Percentiles rank a stretch among this genome's conserved stretches.
These are phyloP conservation scores for Sonneratia caseolaris DNA, from an alignment of 345 rosid species.

Conservation along the genomic window DNA sequence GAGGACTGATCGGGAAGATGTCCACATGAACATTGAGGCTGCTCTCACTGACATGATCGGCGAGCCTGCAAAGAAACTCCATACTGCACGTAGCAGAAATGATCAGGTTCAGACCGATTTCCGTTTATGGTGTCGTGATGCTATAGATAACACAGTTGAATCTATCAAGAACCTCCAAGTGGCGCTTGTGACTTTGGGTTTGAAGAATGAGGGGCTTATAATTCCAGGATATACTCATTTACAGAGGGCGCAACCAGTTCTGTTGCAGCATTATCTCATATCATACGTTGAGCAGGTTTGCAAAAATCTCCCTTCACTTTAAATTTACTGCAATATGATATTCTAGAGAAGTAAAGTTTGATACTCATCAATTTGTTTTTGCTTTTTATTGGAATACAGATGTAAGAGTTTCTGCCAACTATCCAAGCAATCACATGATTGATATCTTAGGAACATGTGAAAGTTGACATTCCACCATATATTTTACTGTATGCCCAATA, in stretches of 20 bases:
- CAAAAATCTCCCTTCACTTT: neutral
- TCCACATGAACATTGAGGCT: constrained; percentile 96
- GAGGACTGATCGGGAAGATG: constrained; percentile 94
- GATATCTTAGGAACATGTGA: neutral
- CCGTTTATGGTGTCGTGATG: constrained; percentile 90
- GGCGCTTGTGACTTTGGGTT: constrained; percentile 60
- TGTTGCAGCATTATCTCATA: constrained; percentile 73
- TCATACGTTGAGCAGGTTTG: constrained; percentile 87
- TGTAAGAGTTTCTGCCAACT: neutral
- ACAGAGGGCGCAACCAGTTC: constrained; percentile 89
- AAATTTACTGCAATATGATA: too few relatives aligned
- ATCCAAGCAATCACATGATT: neutral
- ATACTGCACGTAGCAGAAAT: constrained; percentile 84
- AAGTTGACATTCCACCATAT: neutral
- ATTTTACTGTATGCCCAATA: neutral
- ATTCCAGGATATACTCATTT: constrained; percentile 94
- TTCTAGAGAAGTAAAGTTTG: neutral
- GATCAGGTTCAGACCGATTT: constrained; percentile 92
- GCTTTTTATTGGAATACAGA: neutral
- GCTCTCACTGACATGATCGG: constrained; percentile 86
- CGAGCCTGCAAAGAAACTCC: constrained; percentile 95
- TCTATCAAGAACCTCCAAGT: constrained; percentile 46
- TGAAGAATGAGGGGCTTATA: constrained; percentile 54
- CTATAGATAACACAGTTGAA: constrained; percentile 46
- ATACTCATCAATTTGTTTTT: neutral